These are phyloP conservation scores for Abrus pulchellus DNA, from an alignment of 306 rosid species.

Conservation along the genomic window DNA sequence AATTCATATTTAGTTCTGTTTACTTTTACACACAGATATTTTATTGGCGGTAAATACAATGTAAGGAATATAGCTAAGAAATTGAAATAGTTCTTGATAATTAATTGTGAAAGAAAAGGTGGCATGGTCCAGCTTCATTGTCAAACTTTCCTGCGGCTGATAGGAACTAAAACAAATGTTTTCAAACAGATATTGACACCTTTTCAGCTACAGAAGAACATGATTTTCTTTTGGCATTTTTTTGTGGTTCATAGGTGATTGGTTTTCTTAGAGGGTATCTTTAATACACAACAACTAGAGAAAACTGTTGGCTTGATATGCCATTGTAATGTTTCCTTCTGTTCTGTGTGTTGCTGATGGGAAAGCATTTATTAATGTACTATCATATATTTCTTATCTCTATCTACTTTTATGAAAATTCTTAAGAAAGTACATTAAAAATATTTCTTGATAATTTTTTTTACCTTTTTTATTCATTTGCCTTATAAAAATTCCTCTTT, in stretches of 20 bases:
- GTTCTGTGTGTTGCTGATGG: neutral
- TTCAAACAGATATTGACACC: conserved; percentile 9
- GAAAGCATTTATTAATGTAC: neutral
- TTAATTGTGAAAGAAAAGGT: neutral
- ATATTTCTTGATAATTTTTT: neutral
- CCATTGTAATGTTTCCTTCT: neutral
- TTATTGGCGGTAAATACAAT: no score
- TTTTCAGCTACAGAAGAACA: neutral
- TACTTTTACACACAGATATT: no score
- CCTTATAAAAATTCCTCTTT: neutral
- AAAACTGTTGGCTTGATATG: neutral
- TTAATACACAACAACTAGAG: neutral
- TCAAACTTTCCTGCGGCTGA: neutral
- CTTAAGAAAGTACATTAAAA: no score
- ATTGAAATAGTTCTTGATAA: neutral
- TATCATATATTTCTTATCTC: no score
- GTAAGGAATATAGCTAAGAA: neutral
- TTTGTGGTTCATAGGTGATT: neutral
- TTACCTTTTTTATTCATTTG: neutral
- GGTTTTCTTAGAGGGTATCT: neutral
- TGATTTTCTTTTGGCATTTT: neutral
- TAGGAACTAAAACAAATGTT: neutral
- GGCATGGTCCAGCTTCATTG: neutral
- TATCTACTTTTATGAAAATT: no score
- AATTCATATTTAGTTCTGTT: no score